Conservation (phyloP, 192 early-diverging fungal genomes). For the Gonapodya sp. region DNA sequence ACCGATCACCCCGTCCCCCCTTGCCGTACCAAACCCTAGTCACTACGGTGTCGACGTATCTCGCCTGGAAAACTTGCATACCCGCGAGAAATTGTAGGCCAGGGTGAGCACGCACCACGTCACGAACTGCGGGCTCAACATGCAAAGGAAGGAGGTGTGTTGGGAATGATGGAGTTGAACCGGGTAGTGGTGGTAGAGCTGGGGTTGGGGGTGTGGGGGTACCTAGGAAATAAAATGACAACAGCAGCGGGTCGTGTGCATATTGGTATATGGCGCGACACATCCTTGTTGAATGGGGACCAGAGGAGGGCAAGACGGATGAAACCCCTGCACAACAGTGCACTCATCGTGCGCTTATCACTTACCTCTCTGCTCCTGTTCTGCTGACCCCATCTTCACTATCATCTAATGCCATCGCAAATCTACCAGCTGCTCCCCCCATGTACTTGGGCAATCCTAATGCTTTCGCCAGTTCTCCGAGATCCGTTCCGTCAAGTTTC, state of each 20-base stretch:
- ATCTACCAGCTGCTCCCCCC: background rate
- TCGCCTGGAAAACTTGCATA: slow-evolving; percentile 71
- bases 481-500: background rate
- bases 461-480: background rate
- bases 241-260: background rate
- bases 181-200: background rate
- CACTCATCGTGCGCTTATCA: no score
- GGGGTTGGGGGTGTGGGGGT: background rate
- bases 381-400: background rate
- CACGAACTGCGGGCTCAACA: slow-evolving; percentile 20
- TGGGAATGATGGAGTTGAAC: background rate
- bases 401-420: background rate
- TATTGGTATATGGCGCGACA: background rate
- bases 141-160: background rate
- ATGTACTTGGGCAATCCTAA: background rate
- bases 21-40: slow-evolving; percentile 76
- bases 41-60: slow-evolving; percentile 86
- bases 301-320: no score
- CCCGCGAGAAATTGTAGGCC: slow-evolving; percentile 75
- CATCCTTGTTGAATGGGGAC: no score
- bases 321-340: no score
- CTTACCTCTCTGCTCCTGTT: background rate
- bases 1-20: slow-evolving; percentile 13
- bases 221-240: background rate
- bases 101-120: slow-evolving; percentile 78